Base-by-base conservation (phyloP, 805 yeast species). In the Metschnikowia borealis region DNA sequence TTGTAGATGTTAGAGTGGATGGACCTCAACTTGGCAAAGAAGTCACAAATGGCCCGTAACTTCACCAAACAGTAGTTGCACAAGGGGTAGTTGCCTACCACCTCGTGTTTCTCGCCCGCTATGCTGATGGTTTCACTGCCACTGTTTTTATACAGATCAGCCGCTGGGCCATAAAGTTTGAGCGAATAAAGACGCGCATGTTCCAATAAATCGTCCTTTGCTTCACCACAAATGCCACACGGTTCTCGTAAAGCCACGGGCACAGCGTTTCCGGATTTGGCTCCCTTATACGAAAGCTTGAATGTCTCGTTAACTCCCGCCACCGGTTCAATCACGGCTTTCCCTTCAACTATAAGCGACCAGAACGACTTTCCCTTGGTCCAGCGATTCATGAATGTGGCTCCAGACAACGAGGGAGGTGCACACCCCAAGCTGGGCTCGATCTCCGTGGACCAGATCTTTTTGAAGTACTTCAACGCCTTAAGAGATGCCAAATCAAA, bases 161-260 rank as follows among this genome's bases (percentile, higher is more conserved):
- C 38, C 7, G 55, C 49, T 2, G 62, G 64, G 20, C 61, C 75
- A 67, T 47, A 79, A 69, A 73, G 60, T 54, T 82, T 84, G 62
- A 91, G 70, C 49, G 79, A 78, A 63, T 90, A 87, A 55, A 89
- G 68, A 54, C 98, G 79, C 2, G 92, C 85, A 66, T 88, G 90
- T 56, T 85, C 87, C 53, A 87, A 72, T 49, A 81, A 76, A 59
- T 83, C 89, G 61, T 79, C 77, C 53, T 96, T 77, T 11, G 68
- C 63, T 65, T 91, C 97, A 5, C 91, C 92, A 71, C 98, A 92
- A 39, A 92, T 73, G 4, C 90, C 75, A 68, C 98, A 92, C 5
- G 90, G 82, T 2, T 82, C 81, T 46, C 77, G 74, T 20, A 87
- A 79, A 0, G 96, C 96, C 15, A 87, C 83, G 0, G 96, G 92